Base-by-base conservation (phyloP, 2,329 filamentous ascomycete genomes). In the Fusarium sp. region DNA sequence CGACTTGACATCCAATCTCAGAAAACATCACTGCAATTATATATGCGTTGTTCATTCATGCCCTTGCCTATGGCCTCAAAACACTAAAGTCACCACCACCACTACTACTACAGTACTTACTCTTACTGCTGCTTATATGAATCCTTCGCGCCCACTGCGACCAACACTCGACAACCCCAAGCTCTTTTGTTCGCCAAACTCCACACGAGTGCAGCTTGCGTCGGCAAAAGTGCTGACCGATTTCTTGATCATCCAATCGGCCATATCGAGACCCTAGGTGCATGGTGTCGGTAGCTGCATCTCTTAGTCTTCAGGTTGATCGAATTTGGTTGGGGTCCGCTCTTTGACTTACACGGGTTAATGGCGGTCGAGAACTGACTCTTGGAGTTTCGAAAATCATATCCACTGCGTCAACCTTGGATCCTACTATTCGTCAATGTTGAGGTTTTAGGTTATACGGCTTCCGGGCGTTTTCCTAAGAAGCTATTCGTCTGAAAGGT, bases 321-420 rank as follows among this genome's bases (percentile, higher is more conserved):
- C 56, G 45, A 73, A 34, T 58, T 58, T 30, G 26, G 45, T 48
- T 39, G 61, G 52, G 71, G 68, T 58, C 55, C 57, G 26, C 64
- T 44, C 67, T 60, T 58, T 60, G 71, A 71, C 71, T 74, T 74
- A 74, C 51, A 73, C 57, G 45, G 62, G 45, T 44, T 28, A 57
- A 34, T 48, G 63, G 36, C 38, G 59, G 41, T 39, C 30, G 10
- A 55, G 41, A 24, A 65, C 41, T 45, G 50, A 47, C 48, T 52
- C 30, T 22, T 39, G 39, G n/a, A 39, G 36, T 48, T 24, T 51
- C 61, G 44, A 30, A 24, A 30, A 57, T 26, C 39, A 48, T 24
- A 48, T 45, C 38, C 24, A 42, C 45, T 30, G 14, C 30, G 14
- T 20, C 17, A 42, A 34, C 20, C 18, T 44, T 42, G 47, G 24